Conservation (phyloP, 2,329 filamentous ascomycete species). For the Dactylellina leptospora region DNA sequence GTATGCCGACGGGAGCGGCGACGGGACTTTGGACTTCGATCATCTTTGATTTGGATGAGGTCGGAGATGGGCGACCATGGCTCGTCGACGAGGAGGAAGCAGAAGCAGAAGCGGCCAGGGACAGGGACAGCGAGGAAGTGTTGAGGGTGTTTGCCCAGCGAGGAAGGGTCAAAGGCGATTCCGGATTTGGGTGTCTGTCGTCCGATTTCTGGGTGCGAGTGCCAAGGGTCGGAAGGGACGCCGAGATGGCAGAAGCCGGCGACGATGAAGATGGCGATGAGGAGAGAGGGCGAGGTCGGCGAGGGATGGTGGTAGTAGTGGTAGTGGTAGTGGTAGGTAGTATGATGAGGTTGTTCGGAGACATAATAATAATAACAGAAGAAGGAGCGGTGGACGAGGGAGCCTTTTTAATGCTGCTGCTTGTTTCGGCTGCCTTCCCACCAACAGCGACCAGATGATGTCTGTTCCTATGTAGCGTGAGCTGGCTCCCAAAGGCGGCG, state of each 20-base stretch:
- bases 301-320: slow-evolving; percentile 3
- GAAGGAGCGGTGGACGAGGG: slow-evolving; percentile 3
- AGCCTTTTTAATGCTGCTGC: no score
- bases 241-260: neutral
- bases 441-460: no score
- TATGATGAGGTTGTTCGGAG: slow-evolving; percentile 9
- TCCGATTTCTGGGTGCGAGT: slow-evolving; percentile 30
- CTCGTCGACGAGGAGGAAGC: slow-evolving; percentile 10
- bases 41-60: slow-evolving; percentile 28
- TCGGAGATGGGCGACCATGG: slow-evolving; percentile 50
- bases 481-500: no score
- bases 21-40: slow-evolving; percentile 46
- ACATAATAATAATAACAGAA: slow-evolving; percentile 8
- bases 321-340: neutral
- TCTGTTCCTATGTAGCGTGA: no score
- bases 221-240: slow-evolving; percentile 38
- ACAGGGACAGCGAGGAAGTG: slow-evolving; percentile 21
- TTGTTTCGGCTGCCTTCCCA: slow-evolving; percentile 37
- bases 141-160: slow-evolving; percentile 42
- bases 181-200: slow-evolving; percentile 47
- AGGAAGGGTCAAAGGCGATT: slow-evolving; percentile 25
- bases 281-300: no score
- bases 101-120: neutral
- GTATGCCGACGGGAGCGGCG: slow-evolving; percentile 43
- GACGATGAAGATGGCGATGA: neutral